Base-by-base conservation (phyloP, 345 rosid species). In the Raphanus raphanistrum region DNA sequence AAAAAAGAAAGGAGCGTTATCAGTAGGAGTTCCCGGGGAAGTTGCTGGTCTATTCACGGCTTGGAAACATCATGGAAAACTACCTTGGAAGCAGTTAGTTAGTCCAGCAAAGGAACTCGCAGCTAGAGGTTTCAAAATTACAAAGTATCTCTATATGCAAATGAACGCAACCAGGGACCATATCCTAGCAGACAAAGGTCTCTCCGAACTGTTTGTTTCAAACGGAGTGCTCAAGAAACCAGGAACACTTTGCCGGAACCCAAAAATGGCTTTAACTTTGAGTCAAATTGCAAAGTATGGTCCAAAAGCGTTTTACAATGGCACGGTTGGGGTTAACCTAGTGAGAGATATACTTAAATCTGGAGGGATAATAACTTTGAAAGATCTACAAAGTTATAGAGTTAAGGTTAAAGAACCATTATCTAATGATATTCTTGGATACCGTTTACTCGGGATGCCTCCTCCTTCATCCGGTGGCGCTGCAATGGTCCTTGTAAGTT, bases 21-120 rank as follows among this genome's bases (percentile, higher is more conserved):
- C 92, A 43, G 71, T 90, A 61, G 95, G 83, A 0, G 86, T 87
- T 52, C 92, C 92, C 0, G 90, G 95, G 35, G 88, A 79, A 78
- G 83, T 90, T 21, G 84, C 86, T 0, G 90, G 95, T 38, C 87
- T 90, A 32, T 74, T 76, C 59, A 71, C 76, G 58, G 87, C 87
- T 16, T 90, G 95, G 92, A 70, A 71, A 73, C 66, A 72, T 2
- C 83, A 84, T 15, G 94, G 92, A 4, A 84, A 63, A 70, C 82
- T 88, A 52, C 85, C 90, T 7, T 88, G 94, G 92, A 27, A 74
- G 71, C 73, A 68, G 15, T 82, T 88, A 7, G 86, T 89, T 6
- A 12, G 12, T 50, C 91, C 89, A 0, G 87, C 91, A 0, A 70
- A 68, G 66, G 65, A 70, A 66, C 84, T 90, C 0, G 78, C 66